Conservation (phyloP, 164 flowering plant genomes). For the Liquidambar formosana region DNA sequence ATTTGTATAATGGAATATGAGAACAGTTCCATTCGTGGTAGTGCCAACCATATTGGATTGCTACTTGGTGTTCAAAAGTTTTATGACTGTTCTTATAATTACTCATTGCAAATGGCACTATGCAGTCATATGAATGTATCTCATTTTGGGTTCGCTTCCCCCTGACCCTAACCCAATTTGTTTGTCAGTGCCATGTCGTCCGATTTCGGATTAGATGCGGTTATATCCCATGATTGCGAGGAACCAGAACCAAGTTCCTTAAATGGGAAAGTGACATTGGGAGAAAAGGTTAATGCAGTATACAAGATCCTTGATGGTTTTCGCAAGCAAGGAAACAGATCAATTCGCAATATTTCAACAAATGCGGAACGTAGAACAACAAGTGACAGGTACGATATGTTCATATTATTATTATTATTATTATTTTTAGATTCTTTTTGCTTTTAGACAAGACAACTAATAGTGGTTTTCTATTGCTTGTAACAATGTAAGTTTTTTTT, state of each 20-base stretch:
- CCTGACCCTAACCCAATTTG: neutral
- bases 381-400: slow-evolving; percentile 31
- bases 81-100: neutral
- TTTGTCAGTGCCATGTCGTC: slow-evolving; percentile 39
- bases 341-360: slow-evolving; percentile 29
- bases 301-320: slow-evolving; percentile 35
- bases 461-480: too few relatives aligned
- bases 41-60: too few relatives aligned
- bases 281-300: slow-evolving; percentile 27
- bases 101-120: neutral
- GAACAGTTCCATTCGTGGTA: too few relatives aligned
- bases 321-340: slow-evolving; percentile 36
- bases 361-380: slow-evolving; percentile 37
- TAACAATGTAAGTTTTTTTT: too few relatives aligned
- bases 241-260: slow-evolving; percentile 26
- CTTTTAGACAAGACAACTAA: too few relatives aligned
- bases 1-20: too few relatives aligned
- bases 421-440: too few relatives aligned
- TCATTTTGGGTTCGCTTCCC: neutral
- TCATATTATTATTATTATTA: too few relatives aligned
- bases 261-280: slow-evolving; percentile 18
- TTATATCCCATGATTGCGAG: slow-evolving; percentile 20
- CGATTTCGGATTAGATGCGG: slow-evolving; percentile 32
- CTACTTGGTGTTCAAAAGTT: neutral
- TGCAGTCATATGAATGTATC: neutral